Evolutionary conservation across 805 yeast species (phyloP).

Genomic region (Yarrowia deformans): DNA sequence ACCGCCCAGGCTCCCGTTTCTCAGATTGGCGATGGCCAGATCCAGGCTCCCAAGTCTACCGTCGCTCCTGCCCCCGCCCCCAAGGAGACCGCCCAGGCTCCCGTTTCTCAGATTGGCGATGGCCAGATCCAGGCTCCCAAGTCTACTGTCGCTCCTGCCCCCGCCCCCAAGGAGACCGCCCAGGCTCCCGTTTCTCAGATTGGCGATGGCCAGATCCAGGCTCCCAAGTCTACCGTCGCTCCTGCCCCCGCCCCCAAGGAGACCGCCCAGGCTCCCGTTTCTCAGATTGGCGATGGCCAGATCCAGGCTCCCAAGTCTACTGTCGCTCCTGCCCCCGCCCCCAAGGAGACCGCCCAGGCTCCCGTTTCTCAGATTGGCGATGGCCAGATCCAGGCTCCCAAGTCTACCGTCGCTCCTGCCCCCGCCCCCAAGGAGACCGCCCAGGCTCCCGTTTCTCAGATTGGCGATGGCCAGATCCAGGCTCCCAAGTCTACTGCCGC

Average conservation of each 20-base stretch:
- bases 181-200: conserved; percentile 36
- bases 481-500: conserved; percentile 22
- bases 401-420: conserved; percentile 10
- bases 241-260: too few relatives aligned
- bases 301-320: too few relatives aligned
- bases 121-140: conserved; percentile 39
- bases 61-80: conserved; percentile 18
- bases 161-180: too few relatives aligned
- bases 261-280: too few relatives aligned
- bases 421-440: conserved; percentile 29
- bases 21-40: conserved; percentile 37
- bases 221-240: conserved; percentile 22
- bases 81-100: conserved; percentile 26
- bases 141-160: too few relatives aligned
- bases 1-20: conserved; percentile 33
- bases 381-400: too few relatives aligned
- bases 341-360: too few relatives aligned
- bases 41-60: conserved; percentile 36
- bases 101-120: conserved; percentile 35
- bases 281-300: too few relatives aligned
- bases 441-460: conserved; percentile 35
- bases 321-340: too few relatives aligned
- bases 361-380: too few relatives aligned
- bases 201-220: conserved; percentile 37
- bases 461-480: conserved; percentile 36